These are phyloP conservation scores for Arthrinium puccinioides DNA, from an alignment of 2,329 filamentous ascomycete species.

Conservation along the genomic window DNA sequence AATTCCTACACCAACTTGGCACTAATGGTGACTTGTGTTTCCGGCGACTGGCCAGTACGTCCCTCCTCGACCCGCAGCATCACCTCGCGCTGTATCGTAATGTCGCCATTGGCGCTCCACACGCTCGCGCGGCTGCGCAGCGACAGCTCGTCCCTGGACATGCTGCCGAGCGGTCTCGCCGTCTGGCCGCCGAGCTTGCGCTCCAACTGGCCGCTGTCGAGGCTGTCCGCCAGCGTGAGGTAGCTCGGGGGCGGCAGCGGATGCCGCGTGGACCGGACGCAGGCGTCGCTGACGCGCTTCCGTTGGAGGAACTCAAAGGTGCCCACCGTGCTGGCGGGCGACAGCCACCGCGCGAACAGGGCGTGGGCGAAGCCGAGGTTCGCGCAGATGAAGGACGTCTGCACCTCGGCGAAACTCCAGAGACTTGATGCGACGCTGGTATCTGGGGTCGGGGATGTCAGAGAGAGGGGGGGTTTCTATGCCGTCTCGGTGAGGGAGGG, in stretches of 20 bases:
- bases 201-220: no score
- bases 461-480: background rate
- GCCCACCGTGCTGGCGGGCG: no score
- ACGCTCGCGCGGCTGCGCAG: constrained; percentile 1
- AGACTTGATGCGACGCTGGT: constrained; percentile 17
- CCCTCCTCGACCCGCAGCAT: constrained; percentile 1
- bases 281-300: no score
- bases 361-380: constrained; percentile 18
- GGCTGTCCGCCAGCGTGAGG: no score
- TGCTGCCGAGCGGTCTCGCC: no score
- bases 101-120: constrained; percentile 1
- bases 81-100: background rate
- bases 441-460: background rate
- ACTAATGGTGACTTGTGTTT: constrained; percentile 2
- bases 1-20: no score
- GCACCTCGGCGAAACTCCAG: constrained; percentile 20
- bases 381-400: constrained; percentile 20
- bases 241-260: no score
- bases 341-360: constrained; percentile 7
- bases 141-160: background rate
- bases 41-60: background rate
- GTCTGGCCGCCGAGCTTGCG: no score
- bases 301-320: no score
- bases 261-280: no score
- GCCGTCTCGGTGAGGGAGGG: background rate